Evolutionary conservation across 768 basidiomycete species (phyloP).

Genomic region (Boletus rufocinnamomeus): DNA sequence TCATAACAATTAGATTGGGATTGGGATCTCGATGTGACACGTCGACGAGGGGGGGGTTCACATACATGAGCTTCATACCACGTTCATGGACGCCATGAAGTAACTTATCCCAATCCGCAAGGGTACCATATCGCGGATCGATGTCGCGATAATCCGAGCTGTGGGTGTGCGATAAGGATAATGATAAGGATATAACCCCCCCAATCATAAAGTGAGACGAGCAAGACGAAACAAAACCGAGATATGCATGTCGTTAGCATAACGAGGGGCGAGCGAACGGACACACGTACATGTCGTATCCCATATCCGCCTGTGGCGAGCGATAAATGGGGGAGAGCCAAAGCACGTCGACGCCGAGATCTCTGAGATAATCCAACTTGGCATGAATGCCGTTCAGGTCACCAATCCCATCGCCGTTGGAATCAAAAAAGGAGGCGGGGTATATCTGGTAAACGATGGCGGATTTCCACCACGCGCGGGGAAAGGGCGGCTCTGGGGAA

Average conservation of each 20-base stretch:
- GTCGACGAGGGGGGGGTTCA: constrained; percentile 8
- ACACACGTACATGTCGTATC: constrained; percentile 60
- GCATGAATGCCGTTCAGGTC: constrained; percentile 65
- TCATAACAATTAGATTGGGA: constrained; percentile 4
- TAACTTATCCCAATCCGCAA: constrained; percentile 60
- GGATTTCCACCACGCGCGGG: constrained; percentile 57
- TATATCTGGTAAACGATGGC: constrained; percentile 69
- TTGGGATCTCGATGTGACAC: constrained; percentile 19
- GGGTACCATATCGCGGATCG: constrained; percentile 64
- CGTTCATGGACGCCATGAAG: constrained; percentile 55
- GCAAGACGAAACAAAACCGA: background rate
- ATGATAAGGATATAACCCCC: constrained; percentile 8
- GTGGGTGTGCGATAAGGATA: constrained; percentile 14
- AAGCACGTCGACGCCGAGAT: constrained; percentile 64
- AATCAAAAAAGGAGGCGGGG: constrained; percentile 68
- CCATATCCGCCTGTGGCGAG: constrained; percentile 71
- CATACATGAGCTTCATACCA: constrained; percentile 72
- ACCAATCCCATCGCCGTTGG: constrained; percentile 70
- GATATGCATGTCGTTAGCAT: background rate
- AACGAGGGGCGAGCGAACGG: background rate
- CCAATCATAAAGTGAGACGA: background rate
- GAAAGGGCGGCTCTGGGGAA: constrained; percentile 21
- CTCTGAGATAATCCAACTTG: constrained; percentile 69
- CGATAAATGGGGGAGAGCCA: constrained; percentile 68
- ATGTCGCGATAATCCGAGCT: constrained; percentile 68